Evolutionary conservation across 306 rosid genomes (phyloP), one percentile per base, ranked within the genome.

Genomic region (Astragalus membranaceus): DNA sequence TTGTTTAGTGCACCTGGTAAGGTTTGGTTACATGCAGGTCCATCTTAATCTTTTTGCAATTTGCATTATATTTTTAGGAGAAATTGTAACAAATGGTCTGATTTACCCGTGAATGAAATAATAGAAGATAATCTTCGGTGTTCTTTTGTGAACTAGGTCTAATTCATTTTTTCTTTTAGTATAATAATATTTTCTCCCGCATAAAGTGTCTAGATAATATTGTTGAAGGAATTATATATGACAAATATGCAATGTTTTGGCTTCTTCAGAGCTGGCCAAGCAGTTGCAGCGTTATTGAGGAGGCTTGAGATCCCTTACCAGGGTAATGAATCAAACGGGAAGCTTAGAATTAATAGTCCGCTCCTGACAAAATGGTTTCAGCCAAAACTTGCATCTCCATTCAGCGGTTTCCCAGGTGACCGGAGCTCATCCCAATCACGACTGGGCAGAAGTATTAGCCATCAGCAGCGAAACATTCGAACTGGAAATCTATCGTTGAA

Each of bases 391-490:
- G 69, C 56, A 48, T 79, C 87, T 76, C 88, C 92, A 57, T 84
- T 81, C 75, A 61, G 75, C 20, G 87, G 88, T 75, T 87, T 83
- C 56, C 86, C 88, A 59, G 92, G 84, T 84, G 88, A 84, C 58
- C 72, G 85, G 35, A 76, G 72, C 74, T 82, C 86, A 56, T 80
- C 85, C 60, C 85, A 70, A 72, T 84, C 88, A n/a, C 82, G 82
- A 50, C 80, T 91, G 26, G 89, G 97, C 23, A 85, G 75, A 81
- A 82, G 81, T 62, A 94, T 94, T 59, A 69, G 69, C 52, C 84
- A 76, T 81, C 99, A 91, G 85, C 99, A 86, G 75, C 92, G 92
- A 11, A 35, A 75, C 77, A 90, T 94, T 75, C 88, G 97, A 79
- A 43, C 70, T 1, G 88, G 87, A 58, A 70, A 87, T 80, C 80